Evolutionary conservation across 2,329 filamentous ascomycete genomes (phyloP).

Genomic region (Ceratocystis cacaofunesta): DNA sequence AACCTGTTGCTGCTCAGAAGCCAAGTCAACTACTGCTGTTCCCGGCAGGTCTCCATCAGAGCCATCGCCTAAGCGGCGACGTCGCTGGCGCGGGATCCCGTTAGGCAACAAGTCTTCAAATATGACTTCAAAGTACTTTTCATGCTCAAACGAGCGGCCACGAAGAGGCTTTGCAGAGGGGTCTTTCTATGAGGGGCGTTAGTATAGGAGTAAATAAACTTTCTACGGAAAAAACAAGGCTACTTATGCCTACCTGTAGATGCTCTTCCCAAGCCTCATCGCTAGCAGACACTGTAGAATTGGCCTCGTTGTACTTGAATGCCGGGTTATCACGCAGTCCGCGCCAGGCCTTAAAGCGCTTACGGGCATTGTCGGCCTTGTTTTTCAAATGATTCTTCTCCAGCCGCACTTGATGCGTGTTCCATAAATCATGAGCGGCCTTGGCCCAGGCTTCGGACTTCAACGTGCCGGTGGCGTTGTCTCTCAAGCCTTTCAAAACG

Average conservation of each 20-base stretch:
- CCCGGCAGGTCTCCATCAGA: not conserved
- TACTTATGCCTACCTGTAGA: conserved; percentile 35
- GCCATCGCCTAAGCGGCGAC: not conserved
- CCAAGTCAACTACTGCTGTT: not conserved
- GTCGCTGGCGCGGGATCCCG: conserved; percentile 12
- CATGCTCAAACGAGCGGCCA: conserved; percentile 44
- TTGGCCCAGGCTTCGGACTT: conserved; percentile 47
- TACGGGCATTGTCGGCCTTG: conserved; percentile 48
- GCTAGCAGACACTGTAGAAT: conserved; percentile 37
- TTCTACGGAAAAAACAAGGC: not conserved
- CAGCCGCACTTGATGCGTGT: conserved; percentile 41
- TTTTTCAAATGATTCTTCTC: conserved; percentile 48
- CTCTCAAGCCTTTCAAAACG: conserved; percentile 37
- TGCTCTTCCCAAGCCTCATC: conserved; percentile 44
- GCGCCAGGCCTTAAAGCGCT: conserved; percentile 47
- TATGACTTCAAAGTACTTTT: conserved; percentile 45
- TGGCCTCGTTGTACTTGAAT: conserved; percentile 38
- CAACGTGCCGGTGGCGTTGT: conserved; percentile 39
- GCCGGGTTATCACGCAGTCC: conserved; percentile 42
- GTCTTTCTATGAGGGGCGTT: conserved; percentile 32
- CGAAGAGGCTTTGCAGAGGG: conserved; percentile 42
- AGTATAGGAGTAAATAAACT: not conserved
- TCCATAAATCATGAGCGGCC: conserved; percentile 38
- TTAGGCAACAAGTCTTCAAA: conserved; percentile 40
- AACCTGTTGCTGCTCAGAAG: not conserved